These are phyloP conservation scores for Oemleria cerasiformis DNA, from an alignment of 306 rosid species.

Conservation along the genomic window DNA sequence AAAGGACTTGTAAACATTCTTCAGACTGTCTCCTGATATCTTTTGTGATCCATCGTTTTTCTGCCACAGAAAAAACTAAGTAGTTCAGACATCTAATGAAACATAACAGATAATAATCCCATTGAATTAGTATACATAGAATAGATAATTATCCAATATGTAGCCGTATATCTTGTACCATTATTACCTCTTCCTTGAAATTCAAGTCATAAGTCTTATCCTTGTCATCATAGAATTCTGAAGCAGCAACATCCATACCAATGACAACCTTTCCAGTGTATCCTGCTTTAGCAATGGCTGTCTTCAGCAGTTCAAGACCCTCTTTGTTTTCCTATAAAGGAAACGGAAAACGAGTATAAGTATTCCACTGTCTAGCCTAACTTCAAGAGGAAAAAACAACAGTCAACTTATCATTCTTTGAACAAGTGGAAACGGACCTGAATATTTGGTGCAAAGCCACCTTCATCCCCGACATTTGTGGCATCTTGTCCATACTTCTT, in stretches of 20 bases:
- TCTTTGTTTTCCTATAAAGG: conserved; percentile 70
- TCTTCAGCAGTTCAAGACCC: conserved; percentile 74
- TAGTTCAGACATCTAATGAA: not conserved
- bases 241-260: conserved; percentile 90
- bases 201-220: conserved; percentile 73
- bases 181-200: conserved; percentile 81
- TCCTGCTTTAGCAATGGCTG: conserved; percentile 80
- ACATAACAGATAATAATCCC: not conserved
- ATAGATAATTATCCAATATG: not conserved
- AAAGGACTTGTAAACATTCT: conserved; percentile 76
- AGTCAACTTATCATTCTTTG: no score
- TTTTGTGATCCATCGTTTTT: conserved; percentile 64
- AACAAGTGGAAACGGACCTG: conserved; percentile 37
- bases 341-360: conserved; percentile 6
- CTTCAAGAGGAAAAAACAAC: no score
- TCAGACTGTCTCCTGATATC: conserved; percentile 63
- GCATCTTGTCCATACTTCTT: conserved; percentile 92
- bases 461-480: conserved; percentile 80
- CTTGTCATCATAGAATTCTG: conserved; percentile 55
- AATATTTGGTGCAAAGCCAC: conserved; percentile 85
- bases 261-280: conserved; percentile 77
- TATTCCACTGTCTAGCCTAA: not conserved
- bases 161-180: not conserved
- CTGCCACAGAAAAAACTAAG: conserved; percentile 31
- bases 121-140: not conserved